Conservation (phyloP, 2,329 filamentous ascomycete species). For the Arthroderma sp. region DNA sequence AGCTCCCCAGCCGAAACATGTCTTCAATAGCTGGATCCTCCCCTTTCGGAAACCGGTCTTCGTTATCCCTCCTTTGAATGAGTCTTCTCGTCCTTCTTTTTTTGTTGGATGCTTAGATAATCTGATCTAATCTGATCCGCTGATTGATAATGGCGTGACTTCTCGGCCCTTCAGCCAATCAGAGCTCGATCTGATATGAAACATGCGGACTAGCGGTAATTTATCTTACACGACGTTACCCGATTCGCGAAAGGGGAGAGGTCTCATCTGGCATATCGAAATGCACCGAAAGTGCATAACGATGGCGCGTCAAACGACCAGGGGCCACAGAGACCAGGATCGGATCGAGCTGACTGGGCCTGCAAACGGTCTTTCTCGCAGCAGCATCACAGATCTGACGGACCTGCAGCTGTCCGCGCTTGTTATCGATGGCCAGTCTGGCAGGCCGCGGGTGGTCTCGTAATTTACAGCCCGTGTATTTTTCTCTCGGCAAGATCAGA, state of each 20-base stretch:
- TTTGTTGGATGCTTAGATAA: not conserved
- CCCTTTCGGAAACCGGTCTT: no score
- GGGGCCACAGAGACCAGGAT: not conserved
- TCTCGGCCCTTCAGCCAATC: not conserved
- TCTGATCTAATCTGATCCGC: slow-evolving; percentile 14
- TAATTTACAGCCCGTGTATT: not conserved
- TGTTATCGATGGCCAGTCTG: not conserved
- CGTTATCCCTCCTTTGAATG: not conserved
- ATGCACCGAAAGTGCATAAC: not conserved
- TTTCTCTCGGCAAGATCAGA: slow-evolving; percentile 5
- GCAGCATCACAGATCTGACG: not conserved
- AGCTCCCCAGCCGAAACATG: not conserved
- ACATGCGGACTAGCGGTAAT: not conserved
- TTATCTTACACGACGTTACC: not conserved
- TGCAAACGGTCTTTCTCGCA: not conserved
- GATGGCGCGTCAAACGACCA: not conserved
- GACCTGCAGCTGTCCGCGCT: not conserved
- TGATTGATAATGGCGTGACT: slow-evolving; percentile 9
- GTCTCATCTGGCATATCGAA: not conserved
- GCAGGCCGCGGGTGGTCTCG: not conserved
- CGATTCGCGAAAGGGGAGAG: not conserved
- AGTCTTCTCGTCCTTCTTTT: no score
- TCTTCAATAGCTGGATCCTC: not conserved
- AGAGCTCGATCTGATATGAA: not conserved
- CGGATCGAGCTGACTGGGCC: not conserved